These are phyloP conservation scores for Mycosphaerella sp. DNA, from an alignment of 2,329 filamentous ascomycete genomes.

Conservation along the genomic window DNA sequence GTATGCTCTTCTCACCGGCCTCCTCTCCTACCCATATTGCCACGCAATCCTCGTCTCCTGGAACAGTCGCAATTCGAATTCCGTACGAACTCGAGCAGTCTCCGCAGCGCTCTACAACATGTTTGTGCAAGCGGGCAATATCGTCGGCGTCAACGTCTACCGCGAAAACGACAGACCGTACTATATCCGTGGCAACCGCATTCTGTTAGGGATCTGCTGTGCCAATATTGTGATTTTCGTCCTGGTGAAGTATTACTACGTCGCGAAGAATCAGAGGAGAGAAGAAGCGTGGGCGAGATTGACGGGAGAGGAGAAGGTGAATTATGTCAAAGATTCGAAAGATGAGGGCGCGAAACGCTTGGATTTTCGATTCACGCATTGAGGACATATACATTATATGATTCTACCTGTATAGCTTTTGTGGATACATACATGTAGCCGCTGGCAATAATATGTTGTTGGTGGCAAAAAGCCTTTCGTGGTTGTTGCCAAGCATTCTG, in stretches of 20 bases:
- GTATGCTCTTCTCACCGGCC: constrained; percentile 36
- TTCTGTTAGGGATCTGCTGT: constrained; percentile 29
- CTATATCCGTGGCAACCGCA: constrained; percentile 40
- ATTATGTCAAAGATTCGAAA: constrained; percentile 34
- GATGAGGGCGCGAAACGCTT: constrained; percentile 36
- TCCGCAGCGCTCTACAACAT: constrained; percentile 41
- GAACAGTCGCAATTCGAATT: constrained; percentile 39
- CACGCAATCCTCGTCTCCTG: constrained; percentile 43
- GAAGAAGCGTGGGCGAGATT: constrained; percentile 37
- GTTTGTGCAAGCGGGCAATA: constrained; percentile 40
- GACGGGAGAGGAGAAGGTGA: constrained; percentile 30
- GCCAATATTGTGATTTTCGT: constrained; percentile 31
- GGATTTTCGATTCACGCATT: constrained; percentile 34
- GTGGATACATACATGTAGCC: too few species aligned
- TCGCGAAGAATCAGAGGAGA: constrained; percentile 29
- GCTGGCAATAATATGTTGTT: too few species aligned
- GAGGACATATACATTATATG: neutral
- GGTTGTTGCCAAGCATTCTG: too few species aligned
- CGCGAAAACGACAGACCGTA: constrained; percentile 43
- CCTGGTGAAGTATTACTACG: constrained; percentile 33
- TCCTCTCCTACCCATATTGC: constrained; percentile 41
- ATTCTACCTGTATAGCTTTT: neutral
- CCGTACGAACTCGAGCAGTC: constrained; percentile 41
- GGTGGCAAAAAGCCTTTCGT: too few species aligned
- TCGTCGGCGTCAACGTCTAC: constrained; percentile 46